Percentiles rank a stretch among this genome's conserved stretches.
These are phyloP conservation scores for Fusarium sp. DNA, from an alignment of 2,329 filamentous ascomycete species.

Conservation along the genomic window DNA sequence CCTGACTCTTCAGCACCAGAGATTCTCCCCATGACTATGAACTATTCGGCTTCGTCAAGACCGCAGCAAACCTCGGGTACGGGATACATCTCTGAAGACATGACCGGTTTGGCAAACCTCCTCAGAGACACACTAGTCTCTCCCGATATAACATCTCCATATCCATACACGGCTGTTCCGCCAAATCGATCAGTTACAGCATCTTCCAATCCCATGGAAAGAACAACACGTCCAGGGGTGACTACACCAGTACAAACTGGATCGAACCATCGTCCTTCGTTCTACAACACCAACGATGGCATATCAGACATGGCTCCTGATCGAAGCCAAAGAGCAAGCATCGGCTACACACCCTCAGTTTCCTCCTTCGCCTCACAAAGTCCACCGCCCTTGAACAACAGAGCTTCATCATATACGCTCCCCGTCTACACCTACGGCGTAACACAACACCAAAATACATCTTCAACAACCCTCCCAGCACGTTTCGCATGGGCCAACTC, in stretches of 20 bases:
- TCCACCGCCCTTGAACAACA: background rate
- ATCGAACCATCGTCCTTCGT: background rate
- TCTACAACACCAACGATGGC: background rate
- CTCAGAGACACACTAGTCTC: conserved; percentile 14
- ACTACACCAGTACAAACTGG: background rate
- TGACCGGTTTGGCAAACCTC: conserved; percentile 16
- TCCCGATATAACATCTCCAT: background rate
- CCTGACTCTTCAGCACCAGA: conserved; percentile 17
- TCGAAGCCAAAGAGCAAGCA: background rate
- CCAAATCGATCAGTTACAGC: background rate
- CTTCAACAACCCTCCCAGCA: conserved; percentile 5
- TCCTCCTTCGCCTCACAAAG: background rate
- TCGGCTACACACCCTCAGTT: conserved; percentile 8
- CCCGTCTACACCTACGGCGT: background rate
- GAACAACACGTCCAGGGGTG: background rate
- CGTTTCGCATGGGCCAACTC: conserved; percentile 26
- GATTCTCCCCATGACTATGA: conserved; percentile 22
- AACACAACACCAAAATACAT: background rate
- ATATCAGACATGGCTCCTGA: background rate
- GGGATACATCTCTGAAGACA: background rate
- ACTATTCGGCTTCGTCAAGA: background rate
- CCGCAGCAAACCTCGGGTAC: background rate
- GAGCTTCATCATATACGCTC: background rate
- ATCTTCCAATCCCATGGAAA: background rate
- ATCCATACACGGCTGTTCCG: background rate